Percentiles rank a stretch among this genome's conserved stretches.
Conservation (phyloP, 148 eudicot species). For the Nepenthes gracilis region DNA sequence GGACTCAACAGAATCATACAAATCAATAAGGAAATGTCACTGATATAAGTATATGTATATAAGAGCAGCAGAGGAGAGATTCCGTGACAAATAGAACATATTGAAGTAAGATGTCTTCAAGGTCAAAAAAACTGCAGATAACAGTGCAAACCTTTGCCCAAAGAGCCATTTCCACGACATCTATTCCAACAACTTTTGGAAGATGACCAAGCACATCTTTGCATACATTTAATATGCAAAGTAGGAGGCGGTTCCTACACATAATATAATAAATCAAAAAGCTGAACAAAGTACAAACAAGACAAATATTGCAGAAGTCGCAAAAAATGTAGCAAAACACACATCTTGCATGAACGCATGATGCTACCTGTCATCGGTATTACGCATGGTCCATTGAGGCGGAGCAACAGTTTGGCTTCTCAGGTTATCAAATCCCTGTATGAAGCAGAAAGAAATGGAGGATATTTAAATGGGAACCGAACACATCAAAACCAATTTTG, state of each 20-base stretch:
- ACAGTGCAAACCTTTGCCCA: slow-evolving; percentile 77
- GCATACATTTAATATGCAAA: slow-evolving; percentile 71
- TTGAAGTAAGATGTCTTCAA: too few relatives aligned
- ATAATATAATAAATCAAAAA: neutral
- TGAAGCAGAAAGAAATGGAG: neutral
- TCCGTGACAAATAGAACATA: too few relatives aligned
- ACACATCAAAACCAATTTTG: neutral
- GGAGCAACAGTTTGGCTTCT: slow-evolving; percentile 89
- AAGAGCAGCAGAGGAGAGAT: too few relatives aligned
- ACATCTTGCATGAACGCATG: too few relatives aligned
- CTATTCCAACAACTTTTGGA: slow-evolving; percentile 95
- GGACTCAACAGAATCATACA: too few relatives aligned
- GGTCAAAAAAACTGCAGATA: neutral
- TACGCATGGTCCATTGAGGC: slow-evolving; percentile 99
- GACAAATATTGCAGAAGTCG: too few relatives aligned
- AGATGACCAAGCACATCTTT: slow-evolving; percentile 72
- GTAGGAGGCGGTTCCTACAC: slow-evolving; percentile 75
- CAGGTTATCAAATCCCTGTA: slow-evolving; percentile 96
- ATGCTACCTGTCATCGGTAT: slow-evolving; percentile 82
- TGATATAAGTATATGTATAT: too few relatives aligned
- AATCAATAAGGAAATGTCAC: too few relatives aligned
- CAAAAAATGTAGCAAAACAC: too few relatives aligned
- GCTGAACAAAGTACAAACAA: too few relatives aligned
- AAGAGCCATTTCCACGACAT: slow-evolving; percentile 99
- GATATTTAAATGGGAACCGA: neutral